Conservation (phyloP, 331 rosid genomes). For the Ulmus americana region DNA sequence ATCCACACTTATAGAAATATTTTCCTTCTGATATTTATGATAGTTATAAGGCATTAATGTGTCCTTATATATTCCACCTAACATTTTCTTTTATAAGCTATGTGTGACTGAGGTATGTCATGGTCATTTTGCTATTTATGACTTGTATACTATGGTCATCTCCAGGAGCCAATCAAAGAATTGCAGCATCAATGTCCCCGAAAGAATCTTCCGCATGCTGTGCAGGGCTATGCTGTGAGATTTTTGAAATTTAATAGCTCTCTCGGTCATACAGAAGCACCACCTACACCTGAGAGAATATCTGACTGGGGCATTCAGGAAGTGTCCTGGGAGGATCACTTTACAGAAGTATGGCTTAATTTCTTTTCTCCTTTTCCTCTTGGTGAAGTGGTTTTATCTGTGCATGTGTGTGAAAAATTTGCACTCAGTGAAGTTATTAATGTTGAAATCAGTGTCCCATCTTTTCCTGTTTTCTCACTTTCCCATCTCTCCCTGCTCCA, state of each 20-base stretch:
- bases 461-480: not conserved
- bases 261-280: constrained; percentile 60
- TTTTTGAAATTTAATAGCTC: constrained; percentile 57
- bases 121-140: not conserved
- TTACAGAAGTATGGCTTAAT: constrained; percentile 59
- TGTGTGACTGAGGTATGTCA: not conserved
- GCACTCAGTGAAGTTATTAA: constrained; percentile 6
- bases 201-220: constrained; percentile 29
- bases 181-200: constrained; percentile 35
- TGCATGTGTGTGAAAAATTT: too few species aligned
- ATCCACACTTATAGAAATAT: not conserved
- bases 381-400: too few species aligned
- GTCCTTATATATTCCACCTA: too few species aligned
- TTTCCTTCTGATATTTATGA: too few species aligned
- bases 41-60: too few species aligned
- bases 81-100: not conserved
- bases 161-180: constrained; percentile 55
- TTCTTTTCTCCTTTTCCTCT: constrained; percentile 23
- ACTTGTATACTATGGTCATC: constrained; percentile 8
- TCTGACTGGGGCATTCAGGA: constrained; percentile 60
- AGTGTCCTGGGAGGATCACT: constrained; percentile 69
- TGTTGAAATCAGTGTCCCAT: constrained; percentile 18
- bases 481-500: not conserved
- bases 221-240: constrained; percentile 68
- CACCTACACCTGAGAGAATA: constrained; percentile 71